Evolutionary conservation across 352 stramenopile species (phyloP), one percentile per base, ranked within the genome.

Genomic region (Phytophthora colocasiae): DNA sequence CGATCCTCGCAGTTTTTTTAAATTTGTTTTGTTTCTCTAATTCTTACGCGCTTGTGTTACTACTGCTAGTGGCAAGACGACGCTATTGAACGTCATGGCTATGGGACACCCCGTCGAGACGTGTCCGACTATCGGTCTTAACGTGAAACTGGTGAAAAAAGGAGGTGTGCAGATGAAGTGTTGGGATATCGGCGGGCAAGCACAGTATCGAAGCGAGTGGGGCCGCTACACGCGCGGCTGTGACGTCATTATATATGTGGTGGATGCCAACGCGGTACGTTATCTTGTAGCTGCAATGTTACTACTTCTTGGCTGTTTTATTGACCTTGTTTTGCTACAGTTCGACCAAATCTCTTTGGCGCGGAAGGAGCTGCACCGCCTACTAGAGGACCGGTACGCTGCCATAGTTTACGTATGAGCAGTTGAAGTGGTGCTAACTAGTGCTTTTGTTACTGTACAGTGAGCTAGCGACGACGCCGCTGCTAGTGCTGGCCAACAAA

Each of bases 221-320:
- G 91, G 91, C 29, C 83, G 92, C 48, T 98, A 98, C 78, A 98
- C 93, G 60, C 96, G 97, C 58, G 97, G 97, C 44, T 99, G 97
- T 79, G 96, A 99, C 79, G 97, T 99, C 58, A 98, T 99, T 76
- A 96, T 99, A 71, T 99, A 98, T 89, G 97, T 99, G 19, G 97
- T 99, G 1, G 97, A 99, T 64, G 94, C 96, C 43, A 97, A 98
- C 27, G 97, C 97, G 71, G 92, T 97, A 85, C 55, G 85, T 70
- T 43, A 6, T 17, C 2, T 54, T 43, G 14, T 6, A 19, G n/a
- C 22, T 12, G 44, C 2, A 49, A 24, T 39, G 43, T 17, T 55
- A 47, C 29, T 54, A 3, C 7, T 38, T 15, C 4, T 51, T 22
- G 12, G 29, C 19, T 62, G 31, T 14, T 46, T 27, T 60, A 63